Percentiles rank a stretch among this genome's conserved stretches.
Conservation (phyloP, 176 grass and related monocot genomes). For the Chrysopogon serrulatus region DNA sequence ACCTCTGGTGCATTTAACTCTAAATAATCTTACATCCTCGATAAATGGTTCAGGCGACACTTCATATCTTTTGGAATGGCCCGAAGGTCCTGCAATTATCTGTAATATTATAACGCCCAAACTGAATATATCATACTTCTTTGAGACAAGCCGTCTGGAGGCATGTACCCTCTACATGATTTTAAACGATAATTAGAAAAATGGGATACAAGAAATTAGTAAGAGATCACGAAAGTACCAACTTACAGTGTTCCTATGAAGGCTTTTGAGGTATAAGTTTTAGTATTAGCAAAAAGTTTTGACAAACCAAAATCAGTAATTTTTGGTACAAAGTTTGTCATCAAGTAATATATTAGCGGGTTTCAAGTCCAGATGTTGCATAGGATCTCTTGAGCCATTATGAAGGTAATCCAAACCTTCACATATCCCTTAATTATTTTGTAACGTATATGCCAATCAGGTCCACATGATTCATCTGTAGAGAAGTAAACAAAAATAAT, state of each 20-base stretch:
- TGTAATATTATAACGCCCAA: neutral
- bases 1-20: too few species aligned
- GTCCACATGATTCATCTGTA: neutral
- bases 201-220: neutral
- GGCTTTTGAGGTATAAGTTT: neutral
- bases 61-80: neutral
- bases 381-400: neutral
- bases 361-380: neutral
- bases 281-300: neutral
- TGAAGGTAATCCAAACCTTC: neutral
- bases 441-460: neutral
- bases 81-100: neutral
- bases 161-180: neutral
- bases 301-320: neutral
- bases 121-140: neutral
- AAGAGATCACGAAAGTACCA: neutral
- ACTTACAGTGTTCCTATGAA: neutral
- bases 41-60: neutral
- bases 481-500: neutral
- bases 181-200: neutral
- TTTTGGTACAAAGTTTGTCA: neutral
- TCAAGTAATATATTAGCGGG: neutral
- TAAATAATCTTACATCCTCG: neutral
- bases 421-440: neutral
- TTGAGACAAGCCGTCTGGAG: neutral